Base-by-base conservation (phyloP, 495 filamentous ascomycete species). In the Aspergillus campestris region DNA sequence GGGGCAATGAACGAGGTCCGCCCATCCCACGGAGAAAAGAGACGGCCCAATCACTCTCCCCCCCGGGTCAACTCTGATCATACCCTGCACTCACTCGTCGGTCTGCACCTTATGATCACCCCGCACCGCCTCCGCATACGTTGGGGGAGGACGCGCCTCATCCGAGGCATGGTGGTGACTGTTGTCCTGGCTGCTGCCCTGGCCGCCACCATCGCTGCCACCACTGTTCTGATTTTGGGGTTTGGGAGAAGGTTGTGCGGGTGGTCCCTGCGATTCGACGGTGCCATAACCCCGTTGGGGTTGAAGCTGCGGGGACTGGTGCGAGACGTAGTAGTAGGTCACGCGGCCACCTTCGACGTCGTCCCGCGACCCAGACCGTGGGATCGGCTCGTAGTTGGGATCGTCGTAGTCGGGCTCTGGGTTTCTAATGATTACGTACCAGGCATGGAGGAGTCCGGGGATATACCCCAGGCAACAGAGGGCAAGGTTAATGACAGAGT, bases 381-480 rank as follows among this genome's bases (percentile, higher is more conserved):
- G 69, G 39, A 82, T 61, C 31, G 69, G 60, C 38, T 82, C 72
- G 64, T 92, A 88, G 48, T 75, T 73, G 49, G 75, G 79, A 27
- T 77, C 64, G 44, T 71, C 68, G 10, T 64, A 61, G 40, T 72
- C 63, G 6, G 70, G 67, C 29, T 96, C 90, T 24, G 94, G 94
- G 63, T 84, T 87, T 60, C 84, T 83, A 59, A 83, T 70, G 72
- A 98, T 95, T 67, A 98, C 95, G 79, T 97, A 98, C 90, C 90
- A 97, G 59, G 92, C 78, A 67, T 98, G 92, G 6, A 98, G 66
- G 18, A 97, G 80, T 42, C 92, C 92, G 14, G 92, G 92, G 50
- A 98, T 71, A 65, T 79, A 94, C 64, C 94, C 91, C 36, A 98
- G 84, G 38, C 78, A 69, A 69, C 84, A 90, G 52, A 98, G 87